Evolutionary conservation across 345 rosid genomes (phyloP).

Genomic region (Citrus sinensis): DVS_A1.0 CM039167.1:4935001-4935500

Average conservation of each 20-base stretch:
- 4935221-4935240: neutral
- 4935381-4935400: rapidly evolving
- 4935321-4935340: too few species aligned
- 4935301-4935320: too few species aligned
- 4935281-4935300: neutral
- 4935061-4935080: neutral
- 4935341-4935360: rapidly evolving
- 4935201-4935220: neutral
- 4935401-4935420: too few species aligned
- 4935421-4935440: too few species aligned
- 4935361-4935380: too few species aligned
- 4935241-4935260: neutral
- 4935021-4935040: neutral
- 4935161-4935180: slow-evolving; percentile 1
- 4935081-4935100: neutral
- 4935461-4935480: too few species aligned
- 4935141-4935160: neutral
- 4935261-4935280: neutral
- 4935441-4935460: too few species aligned
- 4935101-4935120: neutral
- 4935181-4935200: neutral
- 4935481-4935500: rapidly evolving
- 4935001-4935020: neutral
- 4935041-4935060: neutral
- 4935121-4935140: neutral